Percentiles rank a stretch among this genome's conserved stretches.
Conservation (phyloP, 345 rosid species). For the Orychophragmus violaceus region DNA sequence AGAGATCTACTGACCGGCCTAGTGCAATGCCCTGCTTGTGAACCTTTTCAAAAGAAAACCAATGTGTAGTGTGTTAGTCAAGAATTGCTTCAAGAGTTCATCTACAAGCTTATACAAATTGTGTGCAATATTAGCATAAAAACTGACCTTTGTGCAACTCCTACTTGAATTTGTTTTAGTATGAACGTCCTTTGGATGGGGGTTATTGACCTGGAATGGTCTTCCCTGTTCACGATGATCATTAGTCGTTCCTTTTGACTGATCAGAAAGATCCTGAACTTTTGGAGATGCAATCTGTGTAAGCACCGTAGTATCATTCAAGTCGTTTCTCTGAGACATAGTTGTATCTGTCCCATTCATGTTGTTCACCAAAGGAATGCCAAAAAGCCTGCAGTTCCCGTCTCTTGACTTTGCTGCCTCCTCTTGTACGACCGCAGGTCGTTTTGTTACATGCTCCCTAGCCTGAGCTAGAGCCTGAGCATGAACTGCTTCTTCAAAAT, state of each 20-base stretch:
- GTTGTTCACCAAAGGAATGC: conserved; percentile 52
- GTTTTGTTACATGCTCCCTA: conserved; percentile 34
- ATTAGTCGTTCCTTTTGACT: conserved; percentile 35
- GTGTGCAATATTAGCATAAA: not conserved
- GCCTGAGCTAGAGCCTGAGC: conserved; percentile 36
- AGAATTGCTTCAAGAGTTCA: not conserved
- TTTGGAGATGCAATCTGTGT: conserved; percentile 28
- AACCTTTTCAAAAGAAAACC: conserved; percentile 41
- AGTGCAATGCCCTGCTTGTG: conserved; percentile 72
- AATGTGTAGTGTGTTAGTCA: not conserved
- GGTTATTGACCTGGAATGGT: conserved; percentile 27
- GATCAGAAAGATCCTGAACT: conserved; percentile 32
- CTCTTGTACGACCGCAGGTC: conserved; percentile 32
- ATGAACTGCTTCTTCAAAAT: conserved; percentile 34
- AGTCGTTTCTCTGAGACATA: conserved; percentile 21
- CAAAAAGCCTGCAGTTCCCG: conserved; percentile 68
- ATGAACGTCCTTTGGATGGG: conserved; percentile 37
- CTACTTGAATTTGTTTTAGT: conserved; percentile 42
- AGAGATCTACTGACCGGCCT: conserved; percentile 78
- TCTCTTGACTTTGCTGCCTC: conserved; percentile 40
- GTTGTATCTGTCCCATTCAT: conserved; percentile 30
- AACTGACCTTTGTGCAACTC: conserved; percentile 70
- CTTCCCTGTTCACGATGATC: conserved; percentile 41
- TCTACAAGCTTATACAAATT: not conserved
- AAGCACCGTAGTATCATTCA: conserved; percentile 19